phyloP scores from a whole-genome alignment of 345 rosid species.

The Cardamine chenopodiifolia region DNA sequence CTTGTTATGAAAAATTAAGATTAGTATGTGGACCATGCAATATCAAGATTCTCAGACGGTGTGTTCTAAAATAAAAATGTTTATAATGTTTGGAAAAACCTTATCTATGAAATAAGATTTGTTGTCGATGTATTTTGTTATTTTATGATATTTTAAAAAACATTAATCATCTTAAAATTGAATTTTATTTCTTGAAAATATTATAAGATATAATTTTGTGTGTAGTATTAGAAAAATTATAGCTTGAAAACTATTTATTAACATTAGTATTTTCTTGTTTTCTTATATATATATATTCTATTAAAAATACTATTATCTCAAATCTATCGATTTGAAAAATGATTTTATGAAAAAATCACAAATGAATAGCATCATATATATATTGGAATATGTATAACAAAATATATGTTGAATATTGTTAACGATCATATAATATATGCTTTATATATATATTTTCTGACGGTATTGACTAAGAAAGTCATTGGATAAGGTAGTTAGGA shows the following conservation, averaged over 20 bases:
- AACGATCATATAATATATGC: background rate
- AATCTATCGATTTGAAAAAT: background rate
- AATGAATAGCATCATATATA: background rate
- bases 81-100: background rate
- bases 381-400: no score
- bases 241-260: no score
- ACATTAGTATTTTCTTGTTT: background rate
- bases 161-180: background rate
- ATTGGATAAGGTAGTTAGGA: constrained; percentile 39
- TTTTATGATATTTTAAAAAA: background rate
- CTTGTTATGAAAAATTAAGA: background rate
- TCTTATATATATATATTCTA: background rate
- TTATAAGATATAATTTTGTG: background rate
- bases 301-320: background rate
- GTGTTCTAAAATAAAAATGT: background rate
- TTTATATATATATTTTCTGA: background rate
- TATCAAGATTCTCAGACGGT: background rate
- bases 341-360: background rate
- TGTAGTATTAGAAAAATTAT: no score
- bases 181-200: background rate
- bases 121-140: background rate
- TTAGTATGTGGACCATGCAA: constrained; percentile 12
- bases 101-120: background rate
- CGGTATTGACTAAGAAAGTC: background rate
- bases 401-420: background rate